phyloP scores from a whole-genome alignment of 306 rosid genomes.

The Erythrophleum fordii region DNA sequence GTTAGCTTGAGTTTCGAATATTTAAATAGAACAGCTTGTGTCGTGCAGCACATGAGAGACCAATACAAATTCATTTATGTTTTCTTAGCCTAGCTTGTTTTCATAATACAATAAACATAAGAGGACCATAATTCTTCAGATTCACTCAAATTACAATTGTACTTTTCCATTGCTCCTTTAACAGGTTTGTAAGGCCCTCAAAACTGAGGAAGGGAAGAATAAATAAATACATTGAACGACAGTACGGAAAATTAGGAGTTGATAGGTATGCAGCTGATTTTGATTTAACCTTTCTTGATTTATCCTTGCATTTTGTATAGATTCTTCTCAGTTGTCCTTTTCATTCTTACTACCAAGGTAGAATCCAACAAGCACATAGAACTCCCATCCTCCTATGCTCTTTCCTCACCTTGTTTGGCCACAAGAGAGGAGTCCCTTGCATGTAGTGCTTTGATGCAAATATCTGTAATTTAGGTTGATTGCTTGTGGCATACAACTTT shows the following conservation, averaged over 20 bases:
- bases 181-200: constrained; percentile 89
- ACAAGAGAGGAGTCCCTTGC: background rate
- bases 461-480: constrained; percentile 13
- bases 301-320: constrained; percentile 14
- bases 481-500: background rate
- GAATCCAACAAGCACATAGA: constrained; percentile 18
- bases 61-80: background rate
- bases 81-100: constrained; percentile 21
- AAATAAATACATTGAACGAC: constrained; percentile 82
- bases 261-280: constrained; percentile 62
- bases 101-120: constrained; percentile 1
- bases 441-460: constrained; percentile 12
- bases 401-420: background rate
- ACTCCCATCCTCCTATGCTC: background rate
- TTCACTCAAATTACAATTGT: background rate
- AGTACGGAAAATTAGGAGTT: constrained; percentile 89
- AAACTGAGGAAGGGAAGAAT: constrained; percentile 66
- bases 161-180: constrained; percentile 36
- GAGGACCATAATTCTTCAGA: constrained; percentile 6
- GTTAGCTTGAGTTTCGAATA: constrained; percentile 28
- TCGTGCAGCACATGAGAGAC: constrained; percentile 22
- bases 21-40: constrained; percentile 15
- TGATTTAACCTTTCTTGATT: constrained; percentile 5
- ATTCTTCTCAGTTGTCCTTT: constrained; percentile 16
- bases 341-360: constrained; percentile 2